These are phyloP conservation scores for Boletus calvinii DNA, from an alignment of 1,284 basidiomycete genomes.

Conservation along the genomic window DNA sequence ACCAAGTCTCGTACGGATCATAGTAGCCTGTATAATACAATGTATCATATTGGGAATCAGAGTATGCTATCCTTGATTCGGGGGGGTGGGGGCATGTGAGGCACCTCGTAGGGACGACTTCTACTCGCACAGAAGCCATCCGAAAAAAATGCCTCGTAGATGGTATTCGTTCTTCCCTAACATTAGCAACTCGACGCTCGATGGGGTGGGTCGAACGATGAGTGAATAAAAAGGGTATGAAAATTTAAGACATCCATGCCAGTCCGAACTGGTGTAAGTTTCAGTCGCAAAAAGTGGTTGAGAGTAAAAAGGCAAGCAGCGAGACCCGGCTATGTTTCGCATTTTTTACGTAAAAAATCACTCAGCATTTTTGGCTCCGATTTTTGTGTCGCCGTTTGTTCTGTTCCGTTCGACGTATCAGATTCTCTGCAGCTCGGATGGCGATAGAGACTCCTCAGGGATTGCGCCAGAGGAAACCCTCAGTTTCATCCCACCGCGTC, in stretches of 20 bases:
- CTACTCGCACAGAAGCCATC: conserved; percentile 37
- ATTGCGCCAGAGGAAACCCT: conserved; percentile 26
- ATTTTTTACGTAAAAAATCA: conserved; percentile 22
- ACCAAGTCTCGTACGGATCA: background rate
- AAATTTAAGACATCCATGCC: background rate
- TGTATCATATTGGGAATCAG: background rate
- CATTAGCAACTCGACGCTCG: conserved; percentile 48
- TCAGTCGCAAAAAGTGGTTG: background rate
- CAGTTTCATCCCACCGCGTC: background rate
- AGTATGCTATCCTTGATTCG: too few species aligned
- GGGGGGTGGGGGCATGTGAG: conserved; percentile 38
- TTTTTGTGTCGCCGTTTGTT: background rate
- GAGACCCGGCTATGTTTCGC: background rate
- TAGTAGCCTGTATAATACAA: conserved; percentile 16
- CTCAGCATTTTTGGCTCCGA: background rate
- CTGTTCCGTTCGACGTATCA: background rate
- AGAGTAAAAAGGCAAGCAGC: too few species aligned
- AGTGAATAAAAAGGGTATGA: conserved; percentile 33
- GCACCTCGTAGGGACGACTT: conserved; percentile 56
- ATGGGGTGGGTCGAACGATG: conserved; percentile 34
- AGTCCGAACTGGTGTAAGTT: background rate
- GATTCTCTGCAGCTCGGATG: conserved; percentile 16
- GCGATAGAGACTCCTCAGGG: conserved; percentile 13
- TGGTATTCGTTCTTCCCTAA: conserved; percentile 38
- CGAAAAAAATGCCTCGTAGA: conserved; percentile 49